Percentiles rank a stretch among this genome's conserved stretches.
Evolutionary conservation across 495 filamentous ascomycete genomes (phyloP).

Genomic region (Penicillium ucsense): DNA sequence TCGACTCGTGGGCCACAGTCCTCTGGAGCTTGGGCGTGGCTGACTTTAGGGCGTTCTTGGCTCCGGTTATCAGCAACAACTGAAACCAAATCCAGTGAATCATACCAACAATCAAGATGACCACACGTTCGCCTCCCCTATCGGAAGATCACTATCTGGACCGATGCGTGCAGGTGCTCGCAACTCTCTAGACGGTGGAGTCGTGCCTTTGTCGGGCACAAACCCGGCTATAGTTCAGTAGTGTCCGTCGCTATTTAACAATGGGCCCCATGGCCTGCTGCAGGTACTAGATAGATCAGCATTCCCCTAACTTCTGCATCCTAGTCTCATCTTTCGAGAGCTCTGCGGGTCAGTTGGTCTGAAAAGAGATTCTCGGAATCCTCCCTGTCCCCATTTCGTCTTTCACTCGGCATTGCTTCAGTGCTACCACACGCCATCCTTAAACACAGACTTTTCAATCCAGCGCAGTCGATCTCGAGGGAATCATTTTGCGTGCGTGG

Average conservation of each 20-base stretch:
- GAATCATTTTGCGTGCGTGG: too few species aligned
- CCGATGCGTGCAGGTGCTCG: conserved; percentile 1
- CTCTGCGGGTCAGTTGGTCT: conserved; percentile 1
- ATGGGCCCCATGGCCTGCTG: conserved; percentile 15
- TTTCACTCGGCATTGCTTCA: neutral
- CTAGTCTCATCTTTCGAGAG: neutral
- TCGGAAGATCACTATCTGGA: conserved; percentile 9
- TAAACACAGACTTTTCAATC: too few species aligned
- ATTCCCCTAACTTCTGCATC: conserved; percentile 1
- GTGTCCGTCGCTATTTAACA: conserved; percentile 16
- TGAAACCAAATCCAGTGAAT: conserved; percentile 9
- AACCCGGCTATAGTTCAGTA: neutral
- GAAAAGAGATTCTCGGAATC: neutral
- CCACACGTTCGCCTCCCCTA: conserved; percentile 12
- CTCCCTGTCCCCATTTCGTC: neutral
- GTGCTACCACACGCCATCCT: too few species aligned
- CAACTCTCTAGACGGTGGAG: conserved; percentile 15
- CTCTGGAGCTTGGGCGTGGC: conserved; percentile 6
- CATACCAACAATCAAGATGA: conserved; percentile 17
- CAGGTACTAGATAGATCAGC: conserved; percentile 16
- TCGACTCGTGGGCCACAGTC: conserved; percentile 4
- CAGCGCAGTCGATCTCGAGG: too few species aligned
- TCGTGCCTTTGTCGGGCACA: neutral
- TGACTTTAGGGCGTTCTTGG: conserved; percentile 11
- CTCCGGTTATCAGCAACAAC: conserved; percentile 9